Percentiles rank a stretch among this genome's conserved stretches.
phyloP scores from a whole-genome alignment of 371 early-diverging fungal genomes.

The Circinella minor region DNA sequence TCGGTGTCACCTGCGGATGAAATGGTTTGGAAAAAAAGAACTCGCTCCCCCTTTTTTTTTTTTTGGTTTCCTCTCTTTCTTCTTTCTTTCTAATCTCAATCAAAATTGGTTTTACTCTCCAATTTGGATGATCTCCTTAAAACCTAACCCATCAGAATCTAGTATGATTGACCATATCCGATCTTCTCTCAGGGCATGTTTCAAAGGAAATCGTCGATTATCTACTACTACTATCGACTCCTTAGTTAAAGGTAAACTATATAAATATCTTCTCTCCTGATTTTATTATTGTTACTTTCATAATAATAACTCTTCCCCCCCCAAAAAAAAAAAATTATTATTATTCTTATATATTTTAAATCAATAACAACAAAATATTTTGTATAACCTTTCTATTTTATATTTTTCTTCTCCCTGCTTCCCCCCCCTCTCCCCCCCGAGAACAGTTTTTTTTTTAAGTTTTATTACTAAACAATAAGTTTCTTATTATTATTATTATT shows the following conservation, averaged over 20 bases:
- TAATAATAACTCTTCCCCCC: not conserved
- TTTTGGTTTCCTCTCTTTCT: constrained; percentile 3
- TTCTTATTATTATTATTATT: no score
- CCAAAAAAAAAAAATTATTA: not conserved
- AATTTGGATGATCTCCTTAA: constrained; percentile 11
- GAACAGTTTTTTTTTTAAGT: no score
- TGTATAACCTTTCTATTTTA: not conserved
- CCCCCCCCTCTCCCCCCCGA: no score
- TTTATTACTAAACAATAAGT: no score
- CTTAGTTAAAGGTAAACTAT: constrained; percentile 12
- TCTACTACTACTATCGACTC: constrained; percentile 16
- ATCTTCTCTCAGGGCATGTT: constrained; percentile 18
- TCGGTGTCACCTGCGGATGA: constrained; percentile 10
- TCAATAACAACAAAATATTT: no score
- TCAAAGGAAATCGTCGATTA: constrained; percentile 14
- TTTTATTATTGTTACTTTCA: not conserved
- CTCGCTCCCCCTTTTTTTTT: not conserved
- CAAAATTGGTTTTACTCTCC: not conserved
- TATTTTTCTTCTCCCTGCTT: no score
- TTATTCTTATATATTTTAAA: no score
- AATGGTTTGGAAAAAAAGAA: no score
- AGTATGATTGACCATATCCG: constrained; percentile 11
- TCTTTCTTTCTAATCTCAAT: not conserved
- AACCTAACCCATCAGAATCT: constrained; percentile 14
- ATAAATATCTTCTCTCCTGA: not conserved